phyloP scores from a whole-genome alignment of 225 moss, liverwort and hornwort species.

The Antitrichia curtipendula region DNA sequence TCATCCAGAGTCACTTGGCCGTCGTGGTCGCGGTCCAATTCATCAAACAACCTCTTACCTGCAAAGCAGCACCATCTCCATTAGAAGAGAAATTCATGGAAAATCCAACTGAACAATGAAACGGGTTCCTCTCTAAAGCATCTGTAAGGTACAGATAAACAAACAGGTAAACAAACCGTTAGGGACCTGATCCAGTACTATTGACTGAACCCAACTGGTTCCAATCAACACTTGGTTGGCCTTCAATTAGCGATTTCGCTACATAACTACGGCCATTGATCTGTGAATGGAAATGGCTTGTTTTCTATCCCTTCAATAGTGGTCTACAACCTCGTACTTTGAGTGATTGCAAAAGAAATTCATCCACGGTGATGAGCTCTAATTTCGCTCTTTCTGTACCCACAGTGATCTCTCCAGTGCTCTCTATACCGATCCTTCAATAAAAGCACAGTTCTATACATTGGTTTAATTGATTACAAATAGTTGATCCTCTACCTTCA shows the following conservation, averaged over 20 bases:
- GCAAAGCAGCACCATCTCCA: neutral
- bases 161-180: neutral
- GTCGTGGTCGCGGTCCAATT: constrained; percentile 47
- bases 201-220: neutral
- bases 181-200: neutral
- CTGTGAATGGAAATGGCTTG: neutral
- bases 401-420: neutral
- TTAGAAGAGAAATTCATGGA: neutral
- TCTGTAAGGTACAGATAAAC: neutral
- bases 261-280: neutral
- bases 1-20: constrained; percentile 57
- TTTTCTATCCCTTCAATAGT: neutral
- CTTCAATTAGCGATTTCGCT: neutral
- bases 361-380: neutral
- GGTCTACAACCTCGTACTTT: neutral
- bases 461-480: neutral
- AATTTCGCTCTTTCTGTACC: neutral
- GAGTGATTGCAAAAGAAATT: neutral
- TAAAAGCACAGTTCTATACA: neutral
- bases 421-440: neutral
- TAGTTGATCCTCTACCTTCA: neutral
- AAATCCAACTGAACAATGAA: neutral
- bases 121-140: neutral
- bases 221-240: neutral
- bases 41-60: constrained; percentile 53